These are phyloP conservation scores for Periconia macrospinosa DNA, from an alignment of 2,329 filamentous ascomycete genomes.

Conservation along the genomic window DNA sequence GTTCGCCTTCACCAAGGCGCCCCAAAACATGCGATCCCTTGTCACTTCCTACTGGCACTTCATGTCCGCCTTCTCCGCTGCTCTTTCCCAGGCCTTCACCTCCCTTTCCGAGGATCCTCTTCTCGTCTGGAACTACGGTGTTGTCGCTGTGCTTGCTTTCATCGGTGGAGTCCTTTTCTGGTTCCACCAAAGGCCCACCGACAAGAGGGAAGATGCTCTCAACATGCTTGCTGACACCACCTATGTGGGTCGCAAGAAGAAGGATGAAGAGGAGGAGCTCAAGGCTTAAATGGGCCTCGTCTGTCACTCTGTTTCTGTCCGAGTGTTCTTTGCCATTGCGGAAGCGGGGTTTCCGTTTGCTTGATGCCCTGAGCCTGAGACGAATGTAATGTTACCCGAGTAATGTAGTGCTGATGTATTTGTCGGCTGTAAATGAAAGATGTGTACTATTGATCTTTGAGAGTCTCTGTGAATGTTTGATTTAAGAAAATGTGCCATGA, in stretches of 20 bases:
- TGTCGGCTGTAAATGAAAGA: not conserved
- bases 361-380: not conserved
- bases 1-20: slow-evolving; percentile 77
- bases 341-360: not conserved
- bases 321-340: not conserved
- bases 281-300: not conserved
- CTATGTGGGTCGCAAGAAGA: slow-evolving; percentile 35
- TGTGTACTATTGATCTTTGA: not conserved
- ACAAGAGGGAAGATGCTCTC: slow-evolving; percentile 67
- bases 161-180: slow-evolving; percentile 68
- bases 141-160: slow-evolving; percentile 64
- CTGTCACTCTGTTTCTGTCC: not conserved
- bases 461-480: not conserved
- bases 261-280: slow-evolving; percentile 15
- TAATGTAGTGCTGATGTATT: not conserved
- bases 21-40: slow-evolving; percentile 79
- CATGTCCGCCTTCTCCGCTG: slow-evolving; percentile 70
- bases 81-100: slow-evolving; percentile 70
- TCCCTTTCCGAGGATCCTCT: slow-evolving; percentile 65
- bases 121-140: slow-evolving; percentile 72
- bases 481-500: not conserved
- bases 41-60: slow-evolving; percentile 70
- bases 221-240: slow-evolving; percentile 59
- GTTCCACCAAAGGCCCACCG: slow-evolving; percentile 66
- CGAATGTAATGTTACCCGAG: not conserved